phyloP scores from a whole-genome alignment of 2,329 filamentous ascomycete species.

The Graphium sp. region DNA sequence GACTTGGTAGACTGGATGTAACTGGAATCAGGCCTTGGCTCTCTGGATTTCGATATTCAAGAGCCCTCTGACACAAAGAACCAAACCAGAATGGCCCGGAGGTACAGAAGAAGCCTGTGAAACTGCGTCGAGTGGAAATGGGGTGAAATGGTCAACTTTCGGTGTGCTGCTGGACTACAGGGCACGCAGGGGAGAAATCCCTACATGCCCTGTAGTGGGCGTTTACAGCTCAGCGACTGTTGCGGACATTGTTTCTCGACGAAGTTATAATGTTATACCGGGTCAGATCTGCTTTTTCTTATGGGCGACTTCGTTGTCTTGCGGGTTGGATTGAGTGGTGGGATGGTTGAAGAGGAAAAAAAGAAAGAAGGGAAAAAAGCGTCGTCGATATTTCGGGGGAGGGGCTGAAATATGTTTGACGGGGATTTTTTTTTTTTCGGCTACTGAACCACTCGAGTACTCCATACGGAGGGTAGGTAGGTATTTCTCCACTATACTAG shows the following conservation, averaged over 20 bases:
- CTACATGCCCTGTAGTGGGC: slow-evolving; percentile 57
- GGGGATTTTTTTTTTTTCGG: no score
- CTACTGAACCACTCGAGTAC: no score
- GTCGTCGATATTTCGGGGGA: no score
- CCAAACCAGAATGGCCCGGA: neutral
- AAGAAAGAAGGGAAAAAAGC: slow-evolving; percentile 4
- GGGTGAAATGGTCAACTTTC: slow-evolving; percentile 42
- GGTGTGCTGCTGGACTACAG: slow-evolving; percentile 78
- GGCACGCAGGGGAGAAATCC: slow-evolving; percentile 30
- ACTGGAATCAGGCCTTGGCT: slow-evolving; percentile 4
- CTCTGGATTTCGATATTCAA: slow-evolving; percentile 2
- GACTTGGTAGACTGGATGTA: slow-evolving; percentile 3
- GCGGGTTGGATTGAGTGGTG: slow-evolving; percentile 12
- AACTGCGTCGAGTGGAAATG: slow-evolving; percentile 50
- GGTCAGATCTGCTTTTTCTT: slow-evolving; percentile 16
- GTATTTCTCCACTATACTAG: no score
- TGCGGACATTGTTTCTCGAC: slow-evolving; percentile 58
- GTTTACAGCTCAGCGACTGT: slow-evolving; percentile 86
- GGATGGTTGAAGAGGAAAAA: slow-evolving; percentile 6
- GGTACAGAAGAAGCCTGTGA: slow-evolving; percentile 28
- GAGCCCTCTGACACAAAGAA: slow-evolving; percentile 3
- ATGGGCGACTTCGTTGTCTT: slow-evolving; percentile 50
- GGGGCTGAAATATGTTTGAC: no score
- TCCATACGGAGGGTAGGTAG: no score
- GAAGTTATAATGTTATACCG: slow-evolving; percentile 40